Conservation (phyloP, 176 grass and related monocot species). For the Zoysia japonica region DNA sequence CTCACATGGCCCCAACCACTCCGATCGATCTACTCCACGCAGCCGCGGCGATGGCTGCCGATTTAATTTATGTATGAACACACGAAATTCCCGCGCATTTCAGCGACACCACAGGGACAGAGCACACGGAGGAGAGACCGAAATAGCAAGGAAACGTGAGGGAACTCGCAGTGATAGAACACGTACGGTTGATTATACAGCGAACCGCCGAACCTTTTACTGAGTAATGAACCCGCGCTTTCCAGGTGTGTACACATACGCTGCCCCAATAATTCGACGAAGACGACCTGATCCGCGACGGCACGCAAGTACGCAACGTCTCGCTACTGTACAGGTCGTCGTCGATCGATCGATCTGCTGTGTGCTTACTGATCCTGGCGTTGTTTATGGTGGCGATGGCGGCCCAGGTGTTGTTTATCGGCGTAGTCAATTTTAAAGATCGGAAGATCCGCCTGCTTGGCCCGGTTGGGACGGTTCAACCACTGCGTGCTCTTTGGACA, state of each 20-base stretch:
- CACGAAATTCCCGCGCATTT: conserved; percentile 18
- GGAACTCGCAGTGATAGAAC: background rate
- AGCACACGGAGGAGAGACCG: background rate
- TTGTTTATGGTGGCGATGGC: conserved; percentile 31
- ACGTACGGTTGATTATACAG: background rate
- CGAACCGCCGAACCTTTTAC: background rate
- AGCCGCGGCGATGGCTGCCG: background rate
- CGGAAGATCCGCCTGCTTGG: background rate
- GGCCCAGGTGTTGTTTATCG: conserved; percentile 28
- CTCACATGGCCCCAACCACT: conserved; percentile 11
- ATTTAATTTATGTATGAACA: conserved; percentile 26
- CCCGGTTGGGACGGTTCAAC: conserved; percentile 16
- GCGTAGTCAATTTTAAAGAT: conserved; percentile 41
- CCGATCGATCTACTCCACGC: background rate
- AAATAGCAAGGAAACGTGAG: conserved; percentile 21
- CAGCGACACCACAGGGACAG: background rate
- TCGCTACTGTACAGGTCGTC: background rate
- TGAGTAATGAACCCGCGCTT: background rate
- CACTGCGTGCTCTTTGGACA: background rate
- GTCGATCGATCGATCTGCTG: background rate
- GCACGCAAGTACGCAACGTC: background rate
- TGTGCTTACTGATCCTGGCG: background rate
- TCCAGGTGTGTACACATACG: conserved; percentile 1
- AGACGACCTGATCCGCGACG: conserved; percentile 11
- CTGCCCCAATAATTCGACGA: conserved; percentile 46